Conservation (phyloP, 1,284 basidiomycete genomes). For the Pterula multifida region DNA sequence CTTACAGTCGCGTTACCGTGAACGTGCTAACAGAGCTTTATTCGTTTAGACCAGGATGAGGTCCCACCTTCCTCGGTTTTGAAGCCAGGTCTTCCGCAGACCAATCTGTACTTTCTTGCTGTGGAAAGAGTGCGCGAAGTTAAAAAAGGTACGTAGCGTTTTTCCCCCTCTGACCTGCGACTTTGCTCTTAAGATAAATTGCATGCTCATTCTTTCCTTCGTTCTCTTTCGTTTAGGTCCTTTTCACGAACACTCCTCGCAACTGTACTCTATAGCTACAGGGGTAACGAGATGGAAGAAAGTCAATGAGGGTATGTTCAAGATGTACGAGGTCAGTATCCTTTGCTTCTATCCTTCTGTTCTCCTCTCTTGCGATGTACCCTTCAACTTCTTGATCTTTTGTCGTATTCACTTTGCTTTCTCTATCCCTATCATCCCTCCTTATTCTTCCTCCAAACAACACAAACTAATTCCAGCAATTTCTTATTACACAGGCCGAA, state of each 20-base stretch:
- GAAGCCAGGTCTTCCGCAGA: conserved; percentile 35
- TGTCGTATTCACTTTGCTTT: neutral
- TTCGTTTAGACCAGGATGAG: conserved; percentile 36
- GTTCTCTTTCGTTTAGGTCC: conserved; percentile 50
- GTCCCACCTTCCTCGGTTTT: conserved; percentile 51
- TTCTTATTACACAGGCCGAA: conserved; percentile 48
- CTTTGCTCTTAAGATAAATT: neutral
- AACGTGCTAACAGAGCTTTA: neutral
- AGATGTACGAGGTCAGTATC: conserved; percentile 80
- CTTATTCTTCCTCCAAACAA: neutral
- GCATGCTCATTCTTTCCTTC: no score
- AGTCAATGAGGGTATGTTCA: conserved; percentile 81
- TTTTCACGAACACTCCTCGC: conserved; percentile 88
- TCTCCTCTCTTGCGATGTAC: neutral
- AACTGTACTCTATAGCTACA: conserved; percentile 77
- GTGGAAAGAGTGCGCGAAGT: neutral
- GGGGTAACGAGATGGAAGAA: conserved; percentile 85
- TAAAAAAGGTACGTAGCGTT: neutral
- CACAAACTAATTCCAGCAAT: neutral
- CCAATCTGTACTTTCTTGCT: conserved; percentile 73
- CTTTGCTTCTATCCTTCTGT: conserved; percentile 1
- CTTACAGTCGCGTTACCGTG: conserved; percentile 8
- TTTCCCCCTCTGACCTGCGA: neutral
- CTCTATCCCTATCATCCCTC: neutral
- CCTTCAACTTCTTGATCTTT: conserved; percentile 1